Base-by-base conservation (phyloP, 2,329 filamentous ascomycete genomes). In the Pyricularia sp. region DNA sequence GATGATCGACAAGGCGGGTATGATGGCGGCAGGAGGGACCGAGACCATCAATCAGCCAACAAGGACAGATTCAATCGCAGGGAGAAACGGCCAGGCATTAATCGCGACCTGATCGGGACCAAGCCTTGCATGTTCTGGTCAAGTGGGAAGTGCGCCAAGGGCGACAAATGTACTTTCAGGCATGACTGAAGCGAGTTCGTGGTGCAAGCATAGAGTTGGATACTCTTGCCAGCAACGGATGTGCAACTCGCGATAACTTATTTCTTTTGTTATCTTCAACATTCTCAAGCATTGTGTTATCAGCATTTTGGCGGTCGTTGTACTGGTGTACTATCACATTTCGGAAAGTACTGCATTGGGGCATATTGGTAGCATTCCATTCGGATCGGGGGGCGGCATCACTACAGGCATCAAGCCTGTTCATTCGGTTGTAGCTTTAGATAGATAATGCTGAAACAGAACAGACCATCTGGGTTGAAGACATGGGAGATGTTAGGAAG, bases 111-210 rank as follows among this genome's bases (percentile, higher is more conserved):
- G 17, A 87, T 88, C 66, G 87, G 88, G 69, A 90, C 89, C 63
- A 88, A 90, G 74, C 84, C 89, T 5, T 92, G 90, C 77, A 85
- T 84, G 25, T 93, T 92, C 77, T 92, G 83, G 82, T 83, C 86
- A 69, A 86, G 90, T 75, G 90, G 90, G 17, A 89, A 88, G 75
- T 92, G 90, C 78, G 87, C 86, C 7, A 89, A 92, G 75, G 90
- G 90, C 26, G 88, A 90, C 50, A 88, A 88, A 74, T 92, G 90
- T 79, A 92, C 90, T 2, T 93, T 90, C 77, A 84, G 90, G 69
- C 90, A 93, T 75, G 88, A 91, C 61, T 79, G 67, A 68, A 20
- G 25, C 11, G 59, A 5, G 26, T 30, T 14, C 14, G 14, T 7
- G 17, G 14, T 6, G 12, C 4, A n/a, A n/a, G 25, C 58, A 61